Evolutionary conservation across 495 filamentous ascomycete species (phyloP).

Genomic region (Xylaria curta): DNA sequence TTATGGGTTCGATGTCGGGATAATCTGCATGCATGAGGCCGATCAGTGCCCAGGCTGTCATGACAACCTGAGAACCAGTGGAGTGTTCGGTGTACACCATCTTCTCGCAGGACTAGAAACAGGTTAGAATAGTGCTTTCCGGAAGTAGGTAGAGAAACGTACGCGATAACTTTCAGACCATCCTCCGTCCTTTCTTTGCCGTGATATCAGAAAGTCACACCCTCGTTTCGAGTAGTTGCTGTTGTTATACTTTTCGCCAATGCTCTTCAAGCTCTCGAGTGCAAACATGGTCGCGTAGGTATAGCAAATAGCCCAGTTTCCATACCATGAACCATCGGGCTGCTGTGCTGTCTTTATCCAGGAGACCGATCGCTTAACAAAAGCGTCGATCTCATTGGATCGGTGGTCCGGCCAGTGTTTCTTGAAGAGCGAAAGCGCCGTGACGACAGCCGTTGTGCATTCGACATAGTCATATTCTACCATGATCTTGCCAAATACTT

Average conservation of each 20-base stretch:
- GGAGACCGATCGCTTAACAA: conserved; percentile 71
- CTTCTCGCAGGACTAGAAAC: conserved; percentile 60
- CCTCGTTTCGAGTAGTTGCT: conserved; percentile 72
- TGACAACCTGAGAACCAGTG: conserved; percentile 79
- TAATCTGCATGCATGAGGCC: conserved; percentile 84
- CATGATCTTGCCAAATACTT: conserved; percentile 98
- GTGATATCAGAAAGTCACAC: conserved; percentile 83
- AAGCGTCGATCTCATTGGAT: conserved; percentile 71
- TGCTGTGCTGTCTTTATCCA: conserved; percentile 84
- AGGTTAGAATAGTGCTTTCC: conserved; percentile 19
- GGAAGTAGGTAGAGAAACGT: conserved; percentile 50
- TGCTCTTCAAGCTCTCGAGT: conserved; percentile 79
- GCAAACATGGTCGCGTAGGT: conserved; percentile 97
- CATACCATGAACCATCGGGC: conserved; percentile 92
- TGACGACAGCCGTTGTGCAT: conserved; percentile 96
- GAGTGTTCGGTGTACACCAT: conserved; percentile 57
- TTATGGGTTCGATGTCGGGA: conserved; percentile 74
- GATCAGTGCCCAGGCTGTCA: conserved; percentile 91
- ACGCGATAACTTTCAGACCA: conserved; percentile 96
- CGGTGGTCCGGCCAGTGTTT: conserved; percentile 83
- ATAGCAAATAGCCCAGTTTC: conserved; percentile 97
- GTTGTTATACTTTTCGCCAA: conserved; percentile 81
- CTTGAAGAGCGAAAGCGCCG: conserved; percentile 80
- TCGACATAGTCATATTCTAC: conserved; percentile 97
- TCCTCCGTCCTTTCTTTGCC: conserved; percentile 86